Evolutionary conservation across 2,329 filamentous ascomycete genomes (phyloP), one percentile per base, ranked within the genome.

Genomic region (Paecilomyces variotii): DNA sequence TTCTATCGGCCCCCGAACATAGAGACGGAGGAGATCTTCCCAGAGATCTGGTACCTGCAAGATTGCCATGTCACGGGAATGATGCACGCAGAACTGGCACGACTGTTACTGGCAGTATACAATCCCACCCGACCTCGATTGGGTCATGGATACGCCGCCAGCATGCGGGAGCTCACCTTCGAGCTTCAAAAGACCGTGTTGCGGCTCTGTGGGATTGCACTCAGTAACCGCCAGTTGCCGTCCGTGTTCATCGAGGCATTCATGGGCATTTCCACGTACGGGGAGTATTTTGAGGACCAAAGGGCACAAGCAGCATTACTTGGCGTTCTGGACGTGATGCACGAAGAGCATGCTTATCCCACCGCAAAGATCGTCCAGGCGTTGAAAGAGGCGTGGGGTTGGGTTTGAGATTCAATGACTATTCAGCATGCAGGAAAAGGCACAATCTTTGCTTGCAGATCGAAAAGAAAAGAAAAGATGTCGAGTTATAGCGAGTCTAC

Each of bases 61-160:
- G 80, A 81, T 59, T 83, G 81, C 61, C 80, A 84, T 64, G 82
- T 84, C 4, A 82, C 84, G 7, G 85, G 84, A 0, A 74, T 84
- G 14, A 84, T 85, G 56, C 84, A 87, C 67, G 80, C 84, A 63
- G 80, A 84, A 58, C 75, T 87, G 2, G 82, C 83, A 0, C 76
- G 79, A 49, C 78, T 86, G 4, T 78, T 87, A 32, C 75, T 87
- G 1, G 73, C 78, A 19, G 80, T 81, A 25, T 83, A 84, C 61
- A 79, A 86, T 64, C 83, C 82, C 0, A 79, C 72, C 6, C 72
- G 81, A 2, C 82, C 82, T 0, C 75, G 76, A 50, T 70, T 85
- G 1, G 83, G 81, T 52, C 71, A 45, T 52, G 61, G 65, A 54
- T 26, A 63, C 57, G 19, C 60, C 11, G 59, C 60, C 32, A 50